Evolutionary conservation across 2,329 filamentous ascomycete species (phyloP), one percentile per base, ranked within the genome.

Genomic region (Diaporthe sp.): DNA sequence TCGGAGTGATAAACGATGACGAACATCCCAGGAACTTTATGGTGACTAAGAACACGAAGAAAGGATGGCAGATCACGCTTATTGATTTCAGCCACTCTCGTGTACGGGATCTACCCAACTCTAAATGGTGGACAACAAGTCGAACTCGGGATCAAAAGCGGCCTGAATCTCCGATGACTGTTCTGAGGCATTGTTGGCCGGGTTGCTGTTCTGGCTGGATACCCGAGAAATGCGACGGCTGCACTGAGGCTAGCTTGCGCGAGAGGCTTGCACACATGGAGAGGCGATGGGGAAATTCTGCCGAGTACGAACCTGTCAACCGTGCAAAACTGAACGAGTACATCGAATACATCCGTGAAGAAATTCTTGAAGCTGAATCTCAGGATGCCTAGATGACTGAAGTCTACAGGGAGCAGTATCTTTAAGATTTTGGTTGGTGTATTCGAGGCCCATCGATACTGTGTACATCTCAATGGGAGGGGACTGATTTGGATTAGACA

Each of bases 1-100:
- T 65, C 42, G 60, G 60, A 22, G 60, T 65, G 5, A 17, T 4
- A 22, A 19, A 19, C 7, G 25, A 65, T 7, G 60, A 65, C 25
- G 2, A 31, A 22, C 60, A 62, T 46, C 60, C 60, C 9, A 46
- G 60, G 25, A 65, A 65, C 60, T 46, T 22, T 4, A 65, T 65
- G 60, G 60, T 65, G 5, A 12, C 25, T 2, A 65, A 65, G n/a
- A 5, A 46, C 4, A 4, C 25, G 7, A 65, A 31, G n/a, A 7
- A 46, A 19, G 42, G 25, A 17, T 65, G 39, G 39, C 39, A 46
- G 17, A 62, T 62, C n/a, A 62, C 39, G 39, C 39, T 62, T 25
- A 62, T 61, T 4, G 60, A 62, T 44, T 62, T 62, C 39, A 62
- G 60, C n/a, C 60, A 62, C 39, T 62, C 60, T 46, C 60, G 60